phyloP scores from a whole-genome alignment of 2,329 filamentous ascomycete genomes.

The Pyrenochaeta sp. region DNA sequence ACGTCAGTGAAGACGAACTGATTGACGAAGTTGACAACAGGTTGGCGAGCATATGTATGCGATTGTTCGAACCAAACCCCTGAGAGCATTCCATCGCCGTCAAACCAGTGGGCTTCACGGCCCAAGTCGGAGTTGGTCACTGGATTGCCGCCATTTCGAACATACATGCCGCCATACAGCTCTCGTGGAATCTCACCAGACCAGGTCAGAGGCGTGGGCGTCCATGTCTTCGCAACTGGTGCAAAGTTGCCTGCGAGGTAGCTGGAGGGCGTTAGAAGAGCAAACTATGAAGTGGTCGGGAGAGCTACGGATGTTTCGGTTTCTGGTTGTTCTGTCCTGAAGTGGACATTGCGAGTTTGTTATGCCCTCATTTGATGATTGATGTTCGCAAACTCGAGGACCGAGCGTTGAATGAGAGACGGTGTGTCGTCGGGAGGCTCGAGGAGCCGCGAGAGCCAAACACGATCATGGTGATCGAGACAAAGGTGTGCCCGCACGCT shows the following conservation, averaged over 20 bases:
- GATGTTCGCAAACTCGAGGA: too few species aligned
- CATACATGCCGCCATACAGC: constrained; percentile 72
- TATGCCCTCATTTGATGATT: constrained; percentile 19
- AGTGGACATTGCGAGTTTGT: constrained; percentile 29
- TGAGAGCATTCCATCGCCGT: constrained; percentile 77
- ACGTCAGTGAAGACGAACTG: constrained; percentile 74
- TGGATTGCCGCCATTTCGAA: constrained; percentile 75
- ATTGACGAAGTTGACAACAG: constrained; percentile 71
- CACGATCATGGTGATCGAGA: too few species aligned
- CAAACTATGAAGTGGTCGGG: background rate
- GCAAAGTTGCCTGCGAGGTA: constrained; percentile 75
- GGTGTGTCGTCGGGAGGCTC: too few species aligned
- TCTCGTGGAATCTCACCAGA: constrained; percentile 69
- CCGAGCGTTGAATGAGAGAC: too few species aligned
- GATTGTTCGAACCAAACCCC: constrained; percentile 67
- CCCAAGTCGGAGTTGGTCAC: constrained; percentile 66
- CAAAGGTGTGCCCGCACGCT: too few species aligned
- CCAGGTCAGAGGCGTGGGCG: constrained; percentile 65
- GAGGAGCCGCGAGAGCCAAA: too few species aligned
- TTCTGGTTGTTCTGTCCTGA: constrained; percentile 24
- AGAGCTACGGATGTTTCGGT: constrained; percentile 51
- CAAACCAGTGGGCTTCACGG: constrained; percentile 75
- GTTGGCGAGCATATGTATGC: constrained; percentile 43
- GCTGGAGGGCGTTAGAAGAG: constrained; percentile 40
- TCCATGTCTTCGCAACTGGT: constrained; percentile 64